Evolutionary conservation across 192 early-diverging fungal species (phyloP), one percentile per base, ranked within the genome.

Genomic region (Phycomyces blakesleeanus): DNA sequence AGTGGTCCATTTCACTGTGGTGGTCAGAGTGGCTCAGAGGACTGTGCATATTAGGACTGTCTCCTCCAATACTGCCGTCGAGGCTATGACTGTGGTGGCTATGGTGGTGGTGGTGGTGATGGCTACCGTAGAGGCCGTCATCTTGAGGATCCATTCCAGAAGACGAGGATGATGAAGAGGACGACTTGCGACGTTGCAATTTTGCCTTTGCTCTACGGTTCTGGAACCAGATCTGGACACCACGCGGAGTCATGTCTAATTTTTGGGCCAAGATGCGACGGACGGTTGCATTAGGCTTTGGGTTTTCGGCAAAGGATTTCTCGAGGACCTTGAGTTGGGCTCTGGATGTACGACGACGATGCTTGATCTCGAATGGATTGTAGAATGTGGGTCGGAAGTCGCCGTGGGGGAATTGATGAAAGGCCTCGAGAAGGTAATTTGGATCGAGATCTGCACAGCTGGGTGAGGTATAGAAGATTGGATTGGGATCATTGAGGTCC

Each of bases 131-230:
- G 11, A 41, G 53, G 12, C 25, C 15, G 10, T 41, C 38, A 5
- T 50, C 50, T 51, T 47, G 39, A 11, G 55, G 51, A 47, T 65
- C 63, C 34, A 18, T 54, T 38, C n/a, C 57, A 26, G 34, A 34
- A 12, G 37, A 0, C 14, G 27, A 57, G n/a, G n/a, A n/a, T n/a
- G n/a, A n/a, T n/a, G n/a, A n/a, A n/a, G n/a, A 34, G n/a, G 37
- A 0, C 14, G 27, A 57, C 40, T 68, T 72, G 10, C 57, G 38
- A 27, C 55, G 40, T 40, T 92, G 86, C 38, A 85, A 78, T 74
- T 93, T 93, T 49, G 86, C 80, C 73, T 96, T 96, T 34, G 93
- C 93, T 38, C 93, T 80, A 18, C 91, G 85, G 69, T 93, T 93
- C 66, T 93, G 92, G 76, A 93, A 93, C 93, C 90, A 92, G 24